Percentiles rank a stretch among this genome's conserved stretches.
These are phyloP conservation scores for Bertia moriformis DNA, from an alignment of 2,329 filamentous ascomycete species.

Conservation along the genomic window DNA sequence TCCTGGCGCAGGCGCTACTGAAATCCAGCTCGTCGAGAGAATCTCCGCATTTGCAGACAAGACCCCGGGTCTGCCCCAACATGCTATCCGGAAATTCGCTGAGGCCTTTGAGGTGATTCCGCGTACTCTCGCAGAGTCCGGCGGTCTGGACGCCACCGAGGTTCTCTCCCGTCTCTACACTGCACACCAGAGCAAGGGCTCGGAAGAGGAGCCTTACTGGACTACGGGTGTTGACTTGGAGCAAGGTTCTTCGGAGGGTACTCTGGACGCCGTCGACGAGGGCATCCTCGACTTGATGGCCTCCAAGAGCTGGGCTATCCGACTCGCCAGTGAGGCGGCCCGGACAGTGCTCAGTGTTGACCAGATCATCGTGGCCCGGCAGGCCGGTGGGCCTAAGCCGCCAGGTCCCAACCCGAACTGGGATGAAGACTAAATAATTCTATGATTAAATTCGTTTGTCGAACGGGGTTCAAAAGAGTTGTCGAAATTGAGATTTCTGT, in stretches of 20 bases:
- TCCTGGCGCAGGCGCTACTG: slow-evolving; percentile 83
- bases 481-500: too few species aligned
- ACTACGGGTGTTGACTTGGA: slow-evolving; percentile 52
- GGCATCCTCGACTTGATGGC: slow-evolving; percentile 53
- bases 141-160: slow-evolving; percentile 92
- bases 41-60: slow-evolving; percentile 83
- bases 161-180: slow-evolving; percentile 84
- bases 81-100: slow-evolving; percentile 92
- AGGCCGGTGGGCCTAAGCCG: slow-evolving; percentile 54
- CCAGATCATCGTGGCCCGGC: slow-evolving; percentile 59
- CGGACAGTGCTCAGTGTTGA: slow-evolving; percentile 56
- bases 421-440: slow-evolving; percentile 1
- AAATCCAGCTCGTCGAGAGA: slow-evolving; percentile 84
- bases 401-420: slow-evolving; percentile 55
- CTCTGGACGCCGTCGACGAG: slow-evolving; percentile 47
- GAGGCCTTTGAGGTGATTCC: slow-evolving; percentile 97
- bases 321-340: slow-evolving; percentile 52
- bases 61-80: slow-evolving; percentile 83
- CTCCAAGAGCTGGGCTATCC: slow-evolving; percentile 55
- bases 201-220: slow-evolving; percentile 21
- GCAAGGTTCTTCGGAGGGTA: slow-evolving; percentile 25
- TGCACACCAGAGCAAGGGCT: slow-evolving; percentile 49
- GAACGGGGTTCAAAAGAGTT: too few species aligned
- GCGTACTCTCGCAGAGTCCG: slow-evolving; percentile 83
- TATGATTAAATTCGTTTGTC: background rate